Base-by-base conservation (phyloP, 805 yeast genomes). In the Komagataella ulmi region DNA sequence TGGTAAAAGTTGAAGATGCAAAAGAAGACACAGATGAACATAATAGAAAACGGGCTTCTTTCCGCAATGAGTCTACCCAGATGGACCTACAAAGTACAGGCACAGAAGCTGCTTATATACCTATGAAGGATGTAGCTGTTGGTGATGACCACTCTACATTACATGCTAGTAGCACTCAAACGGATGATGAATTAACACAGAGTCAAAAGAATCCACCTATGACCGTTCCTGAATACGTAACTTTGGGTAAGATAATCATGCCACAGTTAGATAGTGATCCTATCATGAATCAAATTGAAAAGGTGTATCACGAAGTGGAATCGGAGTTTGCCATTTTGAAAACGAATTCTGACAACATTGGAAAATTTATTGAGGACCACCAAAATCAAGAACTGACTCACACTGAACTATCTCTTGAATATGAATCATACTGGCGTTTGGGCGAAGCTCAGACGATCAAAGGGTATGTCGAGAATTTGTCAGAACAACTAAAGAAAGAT, bases 351-450 rank as follows among this genome's bases (percentile, higher is more conserved):
- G 21, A 23, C 14, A 44, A 54, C 1, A 45, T 62, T 17, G 56
- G 53, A n/a, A 51, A 43, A 6, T 67, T 60, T 46, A 36, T 68
- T 14, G 19, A 36, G 3, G 63, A 60, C 46, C 68, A 67, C 24
- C 23, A 45, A 14, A 51, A 50, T 1, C 51, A 51, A 3, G 18
- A 57, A 8, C 36, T 50, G 3, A 49, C 30, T 7, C 67, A 66
- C 50, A 57, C 67, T 8, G 54, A 56, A 18, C 51, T 49, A 3
- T 58, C 65, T 2, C 47, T 63, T 4, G 51, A 53, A 10, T 60
- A 53, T 46, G 64, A 65, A 2, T 50, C 55, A 1, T 56, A 51
- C 24, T 66, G 71, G 71, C 63, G 65, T 52, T 52, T 67, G 12
- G 46, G 52, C 50, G 70, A 67, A 51, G 59, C 56, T 5, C 53